Percentiles rank a stretch among this genome's conserved stretches.
Evolutionary conservation across 176 grass and related monocot species (phyloP).

Genomic region (Coix lacrymajobi): DNA sequence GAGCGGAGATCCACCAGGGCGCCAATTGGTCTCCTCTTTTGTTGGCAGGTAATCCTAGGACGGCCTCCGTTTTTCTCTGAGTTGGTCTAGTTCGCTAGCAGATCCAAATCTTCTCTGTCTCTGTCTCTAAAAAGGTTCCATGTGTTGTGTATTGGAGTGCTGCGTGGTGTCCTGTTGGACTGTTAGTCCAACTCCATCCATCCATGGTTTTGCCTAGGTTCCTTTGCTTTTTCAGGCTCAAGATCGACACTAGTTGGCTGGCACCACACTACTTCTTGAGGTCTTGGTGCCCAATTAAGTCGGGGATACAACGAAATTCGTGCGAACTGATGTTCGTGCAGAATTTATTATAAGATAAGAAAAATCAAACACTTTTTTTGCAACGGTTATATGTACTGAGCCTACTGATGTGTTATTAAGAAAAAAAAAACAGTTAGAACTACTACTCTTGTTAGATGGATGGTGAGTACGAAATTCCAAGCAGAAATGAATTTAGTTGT

Average conservation of each 20-base stretch:
- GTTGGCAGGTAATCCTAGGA: background rate
- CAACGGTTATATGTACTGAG: background rate
- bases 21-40: background rate
- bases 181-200: background rate
- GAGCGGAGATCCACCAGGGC: background rate
- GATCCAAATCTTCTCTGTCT: conserved; percentile 4
- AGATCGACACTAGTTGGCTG: background rate
- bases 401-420: background rate
- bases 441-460: background rate
- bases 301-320: background rate
- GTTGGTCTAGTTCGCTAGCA: background rate
- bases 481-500: background rate
- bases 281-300: background rate
- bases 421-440: background rate
- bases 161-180: background rate
- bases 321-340: background rate
- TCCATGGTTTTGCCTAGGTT: background rate
- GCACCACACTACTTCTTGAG: background rate
- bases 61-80: background rate
- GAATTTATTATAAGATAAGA: background rate
- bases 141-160: background rate
- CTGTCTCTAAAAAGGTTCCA: background rate
- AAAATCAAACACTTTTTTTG: background rate
- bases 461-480: background rate
- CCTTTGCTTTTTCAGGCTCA: background rate